phyloP scores from a whole-genome alignment of 129 eudicot species.

The Tagetes patula region DNA sequence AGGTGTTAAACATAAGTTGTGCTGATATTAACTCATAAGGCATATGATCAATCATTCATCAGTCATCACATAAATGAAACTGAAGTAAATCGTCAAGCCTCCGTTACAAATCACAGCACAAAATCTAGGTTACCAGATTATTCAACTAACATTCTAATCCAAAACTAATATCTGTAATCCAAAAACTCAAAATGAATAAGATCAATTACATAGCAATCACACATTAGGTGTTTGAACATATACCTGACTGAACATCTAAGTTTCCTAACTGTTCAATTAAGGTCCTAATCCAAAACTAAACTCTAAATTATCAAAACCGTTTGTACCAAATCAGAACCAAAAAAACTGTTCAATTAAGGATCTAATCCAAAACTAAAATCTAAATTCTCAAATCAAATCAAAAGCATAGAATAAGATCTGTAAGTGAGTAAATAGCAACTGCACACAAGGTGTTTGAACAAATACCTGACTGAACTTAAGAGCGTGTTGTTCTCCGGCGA shows the following conservation, averaged over 20 bases:
- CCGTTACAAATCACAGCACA: background rate
- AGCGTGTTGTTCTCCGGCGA: slow-evolving; percentile 77
- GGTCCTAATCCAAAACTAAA: no score
- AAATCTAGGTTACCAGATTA: background rate
- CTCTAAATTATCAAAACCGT: no score
- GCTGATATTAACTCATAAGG: background rate
- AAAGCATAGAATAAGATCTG: background rate
- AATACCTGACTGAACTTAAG: slow-evolving; percentile 83
- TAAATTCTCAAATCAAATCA: slow-evolving; percentile 1
- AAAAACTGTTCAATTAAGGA: no score
- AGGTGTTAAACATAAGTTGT: background rate
- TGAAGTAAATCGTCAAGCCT: background rate
- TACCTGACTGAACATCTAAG: no score
- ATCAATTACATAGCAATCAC: no score
- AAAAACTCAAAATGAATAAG: no score
- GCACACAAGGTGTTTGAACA: slow-evolving; percentile 11
- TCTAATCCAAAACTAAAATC: background rate
- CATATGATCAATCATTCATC: background rate
- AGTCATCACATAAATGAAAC: background rate
- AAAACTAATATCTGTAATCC: background rate
- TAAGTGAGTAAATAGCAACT: no score
- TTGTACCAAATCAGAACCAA: no score
- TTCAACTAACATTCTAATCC: background rate
- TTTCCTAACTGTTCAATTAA: no score
- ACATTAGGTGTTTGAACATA: no score